These are phyloP conservation scores for Purpureocillium lavendulum DNA, from an alignment of 2,329 filamentous ascomycete genomes.

Conservation along the genomic window DNA sequence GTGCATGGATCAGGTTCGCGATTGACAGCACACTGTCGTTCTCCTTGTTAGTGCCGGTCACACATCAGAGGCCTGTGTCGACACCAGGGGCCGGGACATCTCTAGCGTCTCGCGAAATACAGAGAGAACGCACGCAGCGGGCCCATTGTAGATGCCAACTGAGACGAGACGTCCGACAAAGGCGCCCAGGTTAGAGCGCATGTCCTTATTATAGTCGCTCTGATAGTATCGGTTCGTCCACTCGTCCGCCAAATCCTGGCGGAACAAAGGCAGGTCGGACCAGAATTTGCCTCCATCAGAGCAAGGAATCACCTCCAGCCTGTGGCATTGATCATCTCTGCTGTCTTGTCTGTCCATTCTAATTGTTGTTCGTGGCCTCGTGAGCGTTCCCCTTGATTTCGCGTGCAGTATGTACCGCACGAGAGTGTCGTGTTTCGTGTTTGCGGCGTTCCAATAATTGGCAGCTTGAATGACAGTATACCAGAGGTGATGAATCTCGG, in stretches of 20 bases:
- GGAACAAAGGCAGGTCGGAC: slow-evolving; percentile 2
- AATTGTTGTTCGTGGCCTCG: not conserved
- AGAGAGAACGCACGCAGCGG: not conserved
- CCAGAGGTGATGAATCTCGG: slow-evolving; percentile 1
- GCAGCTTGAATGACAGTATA: slow-evolving; percentile 1
- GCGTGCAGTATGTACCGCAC: slow-evolving; percentile 1
- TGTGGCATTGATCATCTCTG: not conserved
- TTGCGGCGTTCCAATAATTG: slow-evolving; percentile 1
- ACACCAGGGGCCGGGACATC: not conserved
- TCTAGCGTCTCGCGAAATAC: slow-evolving; percentile 2
- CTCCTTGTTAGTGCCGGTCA: not conserved
- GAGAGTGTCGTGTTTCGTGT: slow-evolving; percentile 2
- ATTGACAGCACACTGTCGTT: not conserved
- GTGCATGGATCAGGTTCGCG: not conserved
- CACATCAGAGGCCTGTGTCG: not conserved
- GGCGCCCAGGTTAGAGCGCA: not conserved
- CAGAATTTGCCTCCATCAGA: slow-evolving; percentile 3
- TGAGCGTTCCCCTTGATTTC: slow-evolving; percentile 1
- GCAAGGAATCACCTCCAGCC: not conserved
- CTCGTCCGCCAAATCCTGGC: slow-evolving; percentile 1
- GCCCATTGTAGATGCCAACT: not conserved
- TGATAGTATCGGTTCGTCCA: slow-evolving; percentile 2
- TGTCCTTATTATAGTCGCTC: not conserved
- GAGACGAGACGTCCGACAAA: slow-evolving; percentile 2
- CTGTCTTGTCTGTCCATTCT: not conserved